A percentile compares a stretch with the other conserved stretches of the same genome.
Conservation (phyloP, 495 filamentous ascomycete species). For the Xylaria palmicola region DNA sequence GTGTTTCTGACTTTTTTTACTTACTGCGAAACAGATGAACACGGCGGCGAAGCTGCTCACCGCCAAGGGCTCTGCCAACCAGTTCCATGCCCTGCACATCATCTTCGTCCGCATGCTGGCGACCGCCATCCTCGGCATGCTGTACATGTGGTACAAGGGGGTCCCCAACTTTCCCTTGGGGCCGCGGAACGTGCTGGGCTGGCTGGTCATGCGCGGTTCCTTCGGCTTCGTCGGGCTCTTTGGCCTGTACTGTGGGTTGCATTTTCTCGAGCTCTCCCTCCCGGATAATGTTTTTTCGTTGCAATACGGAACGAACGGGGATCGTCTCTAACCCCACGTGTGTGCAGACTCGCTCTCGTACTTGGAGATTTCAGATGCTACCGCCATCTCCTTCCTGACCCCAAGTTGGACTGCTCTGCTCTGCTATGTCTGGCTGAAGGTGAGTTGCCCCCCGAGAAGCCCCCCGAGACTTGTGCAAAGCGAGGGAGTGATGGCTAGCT, state of each 20-base stretch:
- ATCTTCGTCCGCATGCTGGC: constrained; percentile 78
- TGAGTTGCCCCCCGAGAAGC: constrained; percentile 23
- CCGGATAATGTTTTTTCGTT: too few relatives aligned
- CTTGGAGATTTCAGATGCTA: constrained; percentile 76
- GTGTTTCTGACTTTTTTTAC: neutral
- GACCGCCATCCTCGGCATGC: constrained; percentile 60
- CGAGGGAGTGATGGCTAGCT: neutral
- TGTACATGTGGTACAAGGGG: constrained; percentile 70
- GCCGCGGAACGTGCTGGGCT: constrained; percentile 53
- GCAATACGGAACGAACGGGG: too few relatives aligned
- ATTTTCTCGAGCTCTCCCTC: neutral
- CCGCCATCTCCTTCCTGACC: constrained; percentile 76
- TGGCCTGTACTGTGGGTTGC: constrained; percentile 63
- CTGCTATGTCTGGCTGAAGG: constrained; percentile 58
- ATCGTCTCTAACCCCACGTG: too few relatives aligned
- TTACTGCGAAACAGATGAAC: constrained; percentile 61
- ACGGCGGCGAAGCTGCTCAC: constrained; percentile 68
- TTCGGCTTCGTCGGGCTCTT: constrained; percentile 75
- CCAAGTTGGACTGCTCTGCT: constrained; percentile 73
- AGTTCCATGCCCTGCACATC: constrained; percentile 74
- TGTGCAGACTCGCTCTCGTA: constrained; percentile 73
- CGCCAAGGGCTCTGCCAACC: constrained; percentile 49
- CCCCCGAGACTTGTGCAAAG: neutral
- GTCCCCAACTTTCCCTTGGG: constrained; percentile 72
- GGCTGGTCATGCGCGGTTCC: constrained; percentile 63